These are phyloP conservation scores for Lotmaria passim DNA, from an alignment of 208 protist species.

Conservation along the genomic window DNA sequence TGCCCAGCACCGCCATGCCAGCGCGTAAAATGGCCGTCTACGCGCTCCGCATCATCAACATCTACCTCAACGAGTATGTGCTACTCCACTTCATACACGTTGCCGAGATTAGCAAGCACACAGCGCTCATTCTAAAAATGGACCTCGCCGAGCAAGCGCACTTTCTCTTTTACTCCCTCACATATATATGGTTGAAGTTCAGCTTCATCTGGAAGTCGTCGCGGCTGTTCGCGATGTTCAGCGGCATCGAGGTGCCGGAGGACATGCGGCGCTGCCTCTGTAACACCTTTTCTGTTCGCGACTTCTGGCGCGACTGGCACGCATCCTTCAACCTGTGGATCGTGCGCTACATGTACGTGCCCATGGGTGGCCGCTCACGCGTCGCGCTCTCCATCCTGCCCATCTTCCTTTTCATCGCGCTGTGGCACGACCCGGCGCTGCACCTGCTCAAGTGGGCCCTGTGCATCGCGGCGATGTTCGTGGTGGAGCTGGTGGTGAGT, in stretches of 20 bases:
- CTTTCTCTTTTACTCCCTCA: conserved; percentile 60
- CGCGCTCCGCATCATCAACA: neutral
- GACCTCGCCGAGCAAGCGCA: conserved; percentile 81
- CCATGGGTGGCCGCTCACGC: conserved; percentile 74
- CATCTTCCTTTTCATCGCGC: conserved; percentile 93
- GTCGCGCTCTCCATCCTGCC: conserved; percentile 75
- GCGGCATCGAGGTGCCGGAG: conserved; percentile 88
- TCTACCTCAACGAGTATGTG: conserved; percentile 26
- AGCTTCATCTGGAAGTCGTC: conserved; percentile 89
- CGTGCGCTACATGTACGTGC: conserved; percentile 95
- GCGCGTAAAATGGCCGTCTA: conserved; percentile 23
- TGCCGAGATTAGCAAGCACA: conserved; percentile 46
- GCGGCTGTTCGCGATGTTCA: conserved; percentile 73
- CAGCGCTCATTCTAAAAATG: conserved; percentile 80
- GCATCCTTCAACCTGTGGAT: conserved; percentile 94
- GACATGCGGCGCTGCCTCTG: conserved; percentile 90
- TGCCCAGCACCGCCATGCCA: conserved; percentile 37
- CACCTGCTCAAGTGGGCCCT: conserved; percentile 76
- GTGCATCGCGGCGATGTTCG: conserved; percentile 56
- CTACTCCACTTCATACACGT: conserved; percentile 63
- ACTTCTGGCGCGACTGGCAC: conserved; percentile 95
- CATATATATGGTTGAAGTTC: conserved; percentile 93
- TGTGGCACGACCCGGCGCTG: conserved; percentile 93
- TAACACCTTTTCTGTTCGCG: conserved; percentile 82
- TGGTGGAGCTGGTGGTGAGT: conserved; percentile 56